These are phyloP conservation scores for Trypanosoma avium DNA, from an alignment of 208 protist genomes.

Conservation along the genomic window DNA sequence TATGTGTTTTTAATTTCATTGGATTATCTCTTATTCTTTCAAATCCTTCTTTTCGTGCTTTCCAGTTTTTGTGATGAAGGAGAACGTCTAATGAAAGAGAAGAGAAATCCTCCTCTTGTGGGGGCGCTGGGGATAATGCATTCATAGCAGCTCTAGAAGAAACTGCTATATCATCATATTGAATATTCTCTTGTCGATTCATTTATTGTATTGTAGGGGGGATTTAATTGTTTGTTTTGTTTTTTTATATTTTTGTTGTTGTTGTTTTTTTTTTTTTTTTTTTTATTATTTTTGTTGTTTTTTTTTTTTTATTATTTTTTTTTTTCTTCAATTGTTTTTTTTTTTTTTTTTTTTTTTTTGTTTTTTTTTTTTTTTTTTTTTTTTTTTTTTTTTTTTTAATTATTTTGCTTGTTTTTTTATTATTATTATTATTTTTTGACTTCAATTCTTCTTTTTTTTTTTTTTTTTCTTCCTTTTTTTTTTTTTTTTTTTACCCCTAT, in stretches of 20 bases:
- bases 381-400: background rate
- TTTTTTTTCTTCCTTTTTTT: background rate
- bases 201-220: too few species aligned
- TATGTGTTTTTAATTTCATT: slow-evolving; percentile 18
- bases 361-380: background rate
- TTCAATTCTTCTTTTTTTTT: slow-evolving; percentile 7
- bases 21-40: slow-evolving; percentile 45
- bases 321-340: background rate
- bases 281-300: background rate
- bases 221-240: too few species aligned
- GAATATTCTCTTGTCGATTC: too few species aligned
- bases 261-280: background rate
- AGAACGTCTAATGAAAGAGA: slow-evolving; percentile 42
- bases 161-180: background rate
- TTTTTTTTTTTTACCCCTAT: background rate
- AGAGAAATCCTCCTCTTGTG: slow-evolving; percentile 53
- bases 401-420: background rate
- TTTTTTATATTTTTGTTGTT: background rate
- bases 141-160: background rate
- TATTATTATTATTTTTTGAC: background rate
- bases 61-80: slow-evolving; percentile 72
- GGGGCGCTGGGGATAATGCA: background rate
- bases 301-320: background rate
- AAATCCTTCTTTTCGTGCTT: slow-evolving; percentile 67
- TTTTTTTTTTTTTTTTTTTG: background rate